Base-by-base conservation (phyloP, 2,329 filamentous ascomycete genomes). In the Fusarium concolor region DNA sequence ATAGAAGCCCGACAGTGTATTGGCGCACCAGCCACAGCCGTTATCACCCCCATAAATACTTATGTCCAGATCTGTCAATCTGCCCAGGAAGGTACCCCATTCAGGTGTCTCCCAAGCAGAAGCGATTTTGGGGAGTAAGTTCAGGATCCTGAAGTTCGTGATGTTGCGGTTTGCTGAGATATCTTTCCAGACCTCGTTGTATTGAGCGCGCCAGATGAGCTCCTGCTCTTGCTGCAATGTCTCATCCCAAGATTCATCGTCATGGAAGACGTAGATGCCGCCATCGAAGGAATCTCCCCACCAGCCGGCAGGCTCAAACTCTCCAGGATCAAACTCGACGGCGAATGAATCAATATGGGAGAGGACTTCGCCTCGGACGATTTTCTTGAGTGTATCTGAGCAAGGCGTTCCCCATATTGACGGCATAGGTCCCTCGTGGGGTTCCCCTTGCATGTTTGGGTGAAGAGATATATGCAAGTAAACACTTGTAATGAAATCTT, bases 151-250 rank as follows among this genome's bases (percentile, higher is more conserved):
- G 4, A 62, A 28, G 1, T 5, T 20, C 0, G 6, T 39, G 5
- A 64, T 51, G 1, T 20, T 64, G 2, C 12, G 8, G 8, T 62
- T 64, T 3, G 3, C 11, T 3, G 35, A 24, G 3, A 63, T 9
- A 10, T 20, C 20, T 4, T 11, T 20, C 29, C 47, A 56, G 3
- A 56, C 14, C 5, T 62, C 57, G 8, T 24, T 45, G 41, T 45
- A 41, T 11, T 64, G 50, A 8, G 50, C 18, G 7, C 57, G 50
- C 60, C 60, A 64, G 2, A 38, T 17, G 12, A 39, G 2, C 2
- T 15, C 11, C 1, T 2, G 5, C 10, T 60, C 55, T 14, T 33
- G 33, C 0, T 24, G n/a, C 1, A 35, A 15, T 9, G n/a, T 51
- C 6, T 10, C 6, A 5, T 41, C 33, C 10, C 31, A 22, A 2